Conservation (phyloP, 129 eudicot species). For the Chrysanthemum makinoi region DNA sequence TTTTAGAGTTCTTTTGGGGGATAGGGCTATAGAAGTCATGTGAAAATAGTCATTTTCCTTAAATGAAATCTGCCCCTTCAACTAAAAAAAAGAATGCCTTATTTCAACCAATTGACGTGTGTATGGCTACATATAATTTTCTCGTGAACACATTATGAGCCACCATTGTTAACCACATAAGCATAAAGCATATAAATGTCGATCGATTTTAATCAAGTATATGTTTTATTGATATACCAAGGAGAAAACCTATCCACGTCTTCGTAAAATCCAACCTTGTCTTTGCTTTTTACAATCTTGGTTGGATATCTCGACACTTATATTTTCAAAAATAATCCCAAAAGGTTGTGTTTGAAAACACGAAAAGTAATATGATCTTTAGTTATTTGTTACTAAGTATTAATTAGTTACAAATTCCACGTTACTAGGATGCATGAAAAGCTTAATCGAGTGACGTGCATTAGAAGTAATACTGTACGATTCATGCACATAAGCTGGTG, state of each 20-base stretch:
- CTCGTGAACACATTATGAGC: constrained; percentile 37
- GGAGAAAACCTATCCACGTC: neutral
- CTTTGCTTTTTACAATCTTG: no score
- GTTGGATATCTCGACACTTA: no score
- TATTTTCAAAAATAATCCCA: no score
- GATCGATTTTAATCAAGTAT: neutral
- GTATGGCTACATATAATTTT: constrained; percentile 30
- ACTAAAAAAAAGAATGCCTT: constrained; percentile 28
- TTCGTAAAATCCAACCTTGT: neutral
- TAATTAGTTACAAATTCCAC: neutral
- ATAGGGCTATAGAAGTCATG: constrained; percentile 28
- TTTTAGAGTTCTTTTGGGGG: constrained; percentile 1
- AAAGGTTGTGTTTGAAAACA: constrained; percentile 7
- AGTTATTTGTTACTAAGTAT: neutral
- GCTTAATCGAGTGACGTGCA: constrained; percentile 13
- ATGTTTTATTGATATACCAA: neutral
- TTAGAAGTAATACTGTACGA: constrained; percentile 4
- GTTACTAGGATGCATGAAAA: constrained; percentile 14
- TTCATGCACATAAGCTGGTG: constrained; percentile 17
- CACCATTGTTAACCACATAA: constrained; percentile 25
- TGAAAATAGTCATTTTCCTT: constrained; percentile 31
- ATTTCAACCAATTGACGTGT: constrained; percentile 27
- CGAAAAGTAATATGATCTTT: neutral
- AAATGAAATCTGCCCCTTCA: constrained; percentile 30
- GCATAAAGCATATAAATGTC: neutral